Evolutionary conservation across 441 rosid species (phyloP).

Genomic region (Jatropha podagrica): DNA sequence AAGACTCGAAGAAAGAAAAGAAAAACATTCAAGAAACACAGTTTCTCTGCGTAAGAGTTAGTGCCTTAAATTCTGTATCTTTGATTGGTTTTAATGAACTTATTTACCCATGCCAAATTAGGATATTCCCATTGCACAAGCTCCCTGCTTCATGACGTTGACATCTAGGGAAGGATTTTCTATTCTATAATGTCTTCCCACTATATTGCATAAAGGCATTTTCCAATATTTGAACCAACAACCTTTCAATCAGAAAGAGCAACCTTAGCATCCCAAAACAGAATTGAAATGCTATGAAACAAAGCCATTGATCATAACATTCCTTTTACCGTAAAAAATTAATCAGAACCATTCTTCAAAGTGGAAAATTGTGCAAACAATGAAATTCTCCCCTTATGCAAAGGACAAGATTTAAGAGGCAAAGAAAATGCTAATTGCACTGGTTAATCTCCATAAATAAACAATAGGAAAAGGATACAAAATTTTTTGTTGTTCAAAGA

Average conservation of each 20-base stretch:
- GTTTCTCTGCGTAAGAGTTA: background rate
- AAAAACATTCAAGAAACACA: background rate
- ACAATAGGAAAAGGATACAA: slow-evolving; percentile 65
- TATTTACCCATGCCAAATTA: background rate
- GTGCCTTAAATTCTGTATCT: background rate
- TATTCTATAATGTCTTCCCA: too few species aligned
- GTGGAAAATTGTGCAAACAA: background rate
- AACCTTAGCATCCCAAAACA: background rate
- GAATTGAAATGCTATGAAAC: background rate
- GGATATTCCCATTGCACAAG: background rate
- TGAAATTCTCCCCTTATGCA: background rate
- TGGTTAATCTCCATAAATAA: slow-evolving; percentile 5
- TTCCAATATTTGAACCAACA: background rate
- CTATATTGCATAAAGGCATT: background rate
- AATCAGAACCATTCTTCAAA: background rate
- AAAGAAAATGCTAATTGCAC: background rate
- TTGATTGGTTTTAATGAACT: background rate
- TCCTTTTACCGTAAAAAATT: background rate
- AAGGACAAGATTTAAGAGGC: background rate
- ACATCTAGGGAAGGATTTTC: too few species aligned
- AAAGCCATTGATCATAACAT: background rate
- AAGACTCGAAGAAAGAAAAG: background rate
- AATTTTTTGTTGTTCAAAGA: slow-evolving; percentile 73
- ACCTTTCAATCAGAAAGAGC: background rate
- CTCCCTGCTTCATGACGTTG: background rate